phyloP scores from a whole-genome alignment of 2,329 filamentous ascomycete species.

The Hypoxylon sp. region DNA sequence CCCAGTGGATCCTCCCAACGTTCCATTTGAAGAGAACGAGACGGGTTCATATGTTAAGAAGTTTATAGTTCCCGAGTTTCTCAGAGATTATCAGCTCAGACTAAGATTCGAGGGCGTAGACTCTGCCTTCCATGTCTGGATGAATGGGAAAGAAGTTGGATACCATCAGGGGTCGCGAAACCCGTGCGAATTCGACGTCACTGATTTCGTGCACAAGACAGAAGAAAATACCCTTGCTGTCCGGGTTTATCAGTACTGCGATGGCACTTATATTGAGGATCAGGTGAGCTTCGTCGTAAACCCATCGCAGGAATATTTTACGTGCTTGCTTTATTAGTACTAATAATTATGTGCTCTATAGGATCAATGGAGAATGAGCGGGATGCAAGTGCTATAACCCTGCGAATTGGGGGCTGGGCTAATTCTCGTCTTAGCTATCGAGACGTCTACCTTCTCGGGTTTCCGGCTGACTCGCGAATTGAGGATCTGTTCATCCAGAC shows the following conservation, averaged over 20 bases:
- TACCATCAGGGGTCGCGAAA: constrained; percentile 75
- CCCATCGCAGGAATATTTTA: too few species aligned
- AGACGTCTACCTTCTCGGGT: constrained; percentile 72
- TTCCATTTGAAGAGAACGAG: constrained; percentile 69
- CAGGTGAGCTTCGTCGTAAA: constrained; percentile 52
- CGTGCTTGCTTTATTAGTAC: neutral
- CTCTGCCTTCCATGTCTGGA: constrained; percentile 73
- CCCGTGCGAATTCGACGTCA: constrained; percentile 74
- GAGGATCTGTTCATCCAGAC: constrained; percentile 70
- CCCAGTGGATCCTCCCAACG: constrained; percentile 72
- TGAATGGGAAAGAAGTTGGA: constrained; percentile 72
- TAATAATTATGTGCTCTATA: constrained; percentile 43
- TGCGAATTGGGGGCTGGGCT: neutral
- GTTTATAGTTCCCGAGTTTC: constrained; percentile 63
- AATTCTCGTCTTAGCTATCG: constrained; percentile 59
- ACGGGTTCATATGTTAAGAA: constrained; percentile 67
- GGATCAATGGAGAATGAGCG: constrained; percentile 73
- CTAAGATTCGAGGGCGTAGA: constrained; percentile 76
- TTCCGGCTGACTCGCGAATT: constrained; percentile 67
- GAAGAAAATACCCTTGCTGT: constrained; percentile 68
- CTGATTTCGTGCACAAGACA: constrained; percentile 57
- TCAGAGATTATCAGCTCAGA: constrained; percentile 62
- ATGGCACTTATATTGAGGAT: constrained; percentile 74
- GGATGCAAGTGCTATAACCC: constrained; percentile 57
- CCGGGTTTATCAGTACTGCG: constrained; percentile 73